phyloP scores from a whole-genome alignment of 2,329 filamentous ascomycete genomes.

The Aspergillus chevalieri region DNA sequence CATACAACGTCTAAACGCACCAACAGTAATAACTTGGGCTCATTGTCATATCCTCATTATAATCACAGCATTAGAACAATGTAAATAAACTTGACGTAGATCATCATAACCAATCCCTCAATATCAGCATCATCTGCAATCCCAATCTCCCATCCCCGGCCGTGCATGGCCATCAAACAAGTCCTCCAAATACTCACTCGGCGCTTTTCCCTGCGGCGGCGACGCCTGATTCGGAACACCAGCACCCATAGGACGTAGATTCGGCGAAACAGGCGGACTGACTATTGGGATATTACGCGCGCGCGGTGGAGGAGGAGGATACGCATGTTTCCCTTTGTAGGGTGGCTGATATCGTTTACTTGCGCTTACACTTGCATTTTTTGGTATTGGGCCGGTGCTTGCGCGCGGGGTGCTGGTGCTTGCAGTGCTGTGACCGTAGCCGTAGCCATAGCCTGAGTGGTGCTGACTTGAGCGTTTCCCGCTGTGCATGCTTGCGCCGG shows the following conservation, averaged over 20 bases:
- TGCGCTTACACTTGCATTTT: neutral
- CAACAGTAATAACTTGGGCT: too few species aligned
- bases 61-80: neutral
- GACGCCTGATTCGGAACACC: constrained; percentile 47
- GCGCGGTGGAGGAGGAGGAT: neutral
- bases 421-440: constrained; percentile 27
- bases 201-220: constrained; percentile 63
- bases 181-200: constrained; percentile 86
- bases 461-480: too few species aligned
- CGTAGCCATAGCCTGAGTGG: too few species aligned
- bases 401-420: neutral
- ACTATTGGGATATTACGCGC: constrained; percentile 31
- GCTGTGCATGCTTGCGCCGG: constrained; percentile 52
- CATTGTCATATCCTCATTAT: too few species aligned
- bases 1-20: too few species aligned
- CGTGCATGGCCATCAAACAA: constrained; percentile 66
- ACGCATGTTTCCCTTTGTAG: neutral
- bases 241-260: constrained; percentile 42
- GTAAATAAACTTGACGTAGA: neutral
- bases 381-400: too few species aligned
- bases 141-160: constrained; percentile 4
- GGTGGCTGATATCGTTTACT: neutral
- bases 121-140: neutral
- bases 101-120: neutral
- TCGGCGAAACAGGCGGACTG: constrained; percentile 62